These are phyloP conservation scores for Brassica napus DNA, from an alignment of 345 rosid species.

Conservation along the genomic window Da-Ae NC_063442.1:650001-650500, in stretches of 20 bases:
- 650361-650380: constrained; percentile 71
- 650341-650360: constrained; percentile 72
- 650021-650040: constrained; percentile 36
- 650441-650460: constrained; percentile 83
- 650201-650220: not conserved
- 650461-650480: constrained; percentile 49
- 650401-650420: constrained; percentile 83
- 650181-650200: constrained; percentile 43
- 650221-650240: not conserved
- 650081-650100: constrained; percentile 34
- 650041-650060: constrained; percentile 31
- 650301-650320: constrained; percentile 74
- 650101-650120: constrained; percentile 28
- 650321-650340: constrained; percentile 63
- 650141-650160: constrained; percentile 12
- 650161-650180: constrained; percentile 41
- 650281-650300: constrained; percentile 70
- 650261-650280: constrained; percentile 69
- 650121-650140: constrained; percentile 28
- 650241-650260: constrained; percentile 53
- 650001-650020: constrained; percentile 24
- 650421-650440: constrained; percentile 92
- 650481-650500: not conserved
- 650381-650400: constrained; percentile 81
- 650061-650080: constrained; percentile 40